Evolutionary conservation across 345 rosid genomes (phyloP).

Genomic region (Murraya paniculata): DNA sequence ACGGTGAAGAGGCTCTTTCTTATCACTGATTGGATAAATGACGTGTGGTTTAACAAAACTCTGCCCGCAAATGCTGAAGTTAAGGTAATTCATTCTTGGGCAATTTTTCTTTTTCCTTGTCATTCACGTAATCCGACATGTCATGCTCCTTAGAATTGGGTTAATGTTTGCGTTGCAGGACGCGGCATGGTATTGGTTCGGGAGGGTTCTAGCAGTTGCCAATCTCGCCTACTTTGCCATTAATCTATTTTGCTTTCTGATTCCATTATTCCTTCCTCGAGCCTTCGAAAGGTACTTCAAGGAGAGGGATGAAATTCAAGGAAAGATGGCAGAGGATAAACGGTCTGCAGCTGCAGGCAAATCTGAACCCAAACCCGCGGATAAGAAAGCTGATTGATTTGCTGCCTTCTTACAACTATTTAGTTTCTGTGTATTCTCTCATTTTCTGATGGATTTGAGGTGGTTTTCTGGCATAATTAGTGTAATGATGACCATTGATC

Average conservation of each 20-base stretch:
- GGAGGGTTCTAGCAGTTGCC: conserved; percentile 56
- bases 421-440: not conserved
- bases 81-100: conserved; percentile 35
- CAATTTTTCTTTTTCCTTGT: not conserved
- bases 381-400: conserved; percentile 53
- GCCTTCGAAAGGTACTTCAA: conserved; percentile 70
- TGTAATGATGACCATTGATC: not conserved
- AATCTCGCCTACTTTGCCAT: conserved; percentile 63
- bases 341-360: conserved; percentile 26
- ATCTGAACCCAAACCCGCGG: conserved; percentile 19
- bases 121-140: not conserved
- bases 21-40: conserved; percentile 59
- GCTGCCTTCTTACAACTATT: not conserved
- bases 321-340: conserved; percentile 60
- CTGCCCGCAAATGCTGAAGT: conserved; percentile 48
- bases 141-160: too few species aligned
- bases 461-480: not conserved
- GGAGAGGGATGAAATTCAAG: conserved; percentile 51
- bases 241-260: conserved; percentile 72
- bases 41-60: conserved; percentile 66
- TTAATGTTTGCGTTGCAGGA: conserved; percentile 33
- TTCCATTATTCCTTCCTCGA: conserved; percentile 77
- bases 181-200: conserved; percentile 74
- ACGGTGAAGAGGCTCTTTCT: conserved; percentile 76
- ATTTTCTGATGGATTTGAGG: not conserved